phyloP scores from a whole-genome alignment of 1,284 basidiomycete species.

The Fistulinella staudtii region DNA sequence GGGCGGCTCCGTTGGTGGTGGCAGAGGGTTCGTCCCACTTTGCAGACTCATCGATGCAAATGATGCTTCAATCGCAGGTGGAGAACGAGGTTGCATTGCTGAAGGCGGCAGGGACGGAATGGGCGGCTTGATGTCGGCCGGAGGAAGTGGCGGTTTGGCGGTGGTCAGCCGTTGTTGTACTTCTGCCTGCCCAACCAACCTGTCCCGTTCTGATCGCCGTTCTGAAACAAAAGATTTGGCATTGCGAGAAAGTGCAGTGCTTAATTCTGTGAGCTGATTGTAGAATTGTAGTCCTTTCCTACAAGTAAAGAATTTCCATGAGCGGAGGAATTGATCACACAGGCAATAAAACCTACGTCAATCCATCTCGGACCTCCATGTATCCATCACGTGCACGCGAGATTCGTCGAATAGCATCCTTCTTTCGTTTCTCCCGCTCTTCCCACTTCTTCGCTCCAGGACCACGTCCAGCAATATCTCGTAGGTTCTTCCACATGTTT shows the following conservation, averaged over 20 bases:
- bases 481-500: conserved; percentile 65
- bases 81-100: too few relatives aligned
- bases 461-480: conserved; percentile 67
- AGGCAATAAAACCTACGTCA: conserved; percentile 58
- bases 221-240: conserved; percentile 60
- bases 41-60: conserved; percentile 51
- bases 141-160: conserved; percentile 39
- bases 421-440: conserved; percentile 72
- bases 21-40: conserved; percentile 24
- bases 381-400: conserved; percentile 76
- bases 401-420: conserved; percentile 70
- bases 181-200: conserved; percentile 67
- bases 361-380: conserved; percentile 81
- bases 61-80: conserved; percentile 43
- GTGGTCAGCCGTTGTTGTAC: conserved; percentile 58
- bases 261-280: conserved; percentile 70
- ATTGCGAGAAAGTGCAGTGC: conserved; percentile 56
- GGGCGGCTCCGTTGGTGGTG: conserved; percentile 25
- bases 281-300: conserved; percentile 91
- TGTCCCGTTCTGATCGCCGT: conserved; percentile 70
- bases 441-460: conserved; percentile 76
- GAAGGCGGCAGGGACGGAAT: conserved; percentile 41
- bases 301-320: conserved; percentile 2
- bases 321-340: conserved; percentile 5
- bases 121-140: conserved; percentile 48